Evolutionary conservation across 2,329 filamentous ascomycete species (phyloP).

Genomic region (Diaporthe citrichinensis): DNA sequence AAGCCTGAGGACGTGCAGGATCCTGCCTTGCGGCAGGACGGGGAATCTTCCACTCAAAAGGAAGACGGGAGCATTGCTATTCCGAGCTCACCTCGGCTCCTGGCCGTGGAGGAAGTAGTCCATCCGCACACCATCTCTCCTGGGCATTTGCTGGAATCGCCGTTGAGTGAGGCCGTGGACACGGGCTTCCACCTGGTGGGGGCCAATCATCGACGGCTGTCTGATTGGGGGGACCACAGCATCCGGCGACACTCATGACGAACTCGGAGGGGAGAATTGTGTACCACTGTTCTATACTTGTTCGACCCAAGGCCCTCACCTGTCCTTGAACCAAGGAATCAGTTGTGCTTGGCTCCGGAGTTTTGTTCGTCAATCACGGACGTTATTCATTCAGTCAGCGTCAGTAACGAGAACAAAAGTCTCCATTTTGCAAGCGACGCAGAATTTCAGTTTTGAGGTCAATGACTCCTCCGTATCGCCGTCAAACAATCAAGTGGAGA

Average conservation of each 20-base stretch:
- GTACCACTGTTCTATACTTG: background rate
- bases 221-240: conserved; percentile 1
- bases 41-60: accelerated
- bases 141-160: conserved; percentile 22
- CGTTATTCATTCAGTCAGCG: background rate
- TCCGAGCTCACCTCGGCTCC: background rate
- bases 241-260: background rate
- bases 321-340: background rate
- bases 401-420: background rate
- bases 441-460: too few species aligned
- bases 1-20: conserved; percentile 18
- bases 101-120: conserved; percentile 4
- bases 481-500: background rate
- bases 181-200: conserved; percentile 42
- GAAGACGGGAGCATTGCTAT: conserved; percentile 22
- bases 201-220: conserved; percentile 3
- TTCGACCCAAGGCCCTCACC: background rate
- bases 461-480: background rate
- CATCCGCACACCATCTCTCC: conserved; percentile 35
- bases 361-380: background rate
- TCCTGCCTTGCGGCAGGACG: background rate
- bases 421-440: background rate
- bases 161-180: conserved; percentile 32
- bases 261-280: background rate
- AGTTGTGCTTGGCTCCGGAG: background rate